phyloP scores from a whole-genome alignment of 192 early-diverging fungal genomes.

The Podila verticillata region DNA sequence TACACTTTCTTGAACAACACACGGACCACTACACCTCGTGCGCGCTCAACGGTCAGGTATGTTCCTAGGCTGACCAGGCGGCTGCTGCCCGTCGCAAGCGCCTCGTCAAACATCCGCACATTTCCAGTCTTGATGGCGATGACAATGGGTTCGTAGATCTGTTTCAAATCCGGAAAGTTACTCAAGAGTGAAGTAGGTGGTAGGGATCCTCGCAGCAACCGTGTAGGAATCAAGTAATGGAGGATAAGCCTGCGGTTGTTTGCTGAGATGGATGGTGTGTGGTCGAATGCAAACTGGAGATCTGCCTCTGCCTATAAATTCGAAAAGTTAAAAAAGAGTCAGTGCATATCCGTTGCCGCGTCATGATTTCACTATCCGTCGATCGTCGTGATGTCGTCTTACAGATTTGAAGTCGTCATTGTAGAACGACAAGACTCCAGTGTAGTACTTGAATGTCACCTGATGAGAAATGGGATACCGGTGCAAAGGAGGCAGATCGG shows the following conservation, averaged over 20 bases:
- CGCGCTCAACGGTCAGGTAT: constrained; percentile 85
- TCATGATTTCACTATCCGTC: neutral
- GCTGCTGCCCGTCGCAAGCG: constrained; percentile 64
- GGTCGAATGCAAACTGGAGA: constrained; percentile 52
- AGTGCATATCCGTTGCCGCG: neutral
- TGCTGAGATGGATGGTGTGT: constrained; percentile 34
- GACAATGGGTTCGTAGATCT: constrained; percentile 72
- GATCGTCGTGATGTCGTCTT: neutral
- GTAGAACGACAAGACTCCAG: constrained; percentile 87
- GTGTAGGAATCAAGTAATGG: constrained; percentile 81
- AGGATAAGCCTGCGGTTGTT: constrained; percentile 74
- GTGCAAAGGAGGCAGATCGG: constrained; percentile 79
- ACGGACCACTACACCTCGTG: constrained; percentile 75
- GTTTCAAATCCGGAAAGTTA: constrained; percentile 65
- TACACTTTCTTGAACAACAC: constrained; percentile 85
- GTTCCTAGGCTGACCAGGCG: constrained; percentile 73
- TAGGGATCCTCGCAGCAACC: constrained; percentile 76
- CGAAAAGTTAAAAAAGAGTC: constrained; percentile 2
- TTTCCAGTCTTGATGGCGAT: constrained; percentile 78
- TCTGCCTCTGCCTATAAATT: constrained; percentile 38
- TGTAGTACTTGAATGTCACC: constrained; percentile 88
- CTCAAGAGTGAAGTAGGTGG: constrained; percentile 70
- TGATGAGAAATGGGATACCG: constrained; percentile 88
- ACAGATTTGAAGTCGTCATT: constrained; percentile 82
- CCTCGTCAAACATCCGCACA: constrained; percentile 76